phyloP scores from a whole-genome alignment of 805 yeast species.

The Zygotorulaspora danielsina region DNA sequence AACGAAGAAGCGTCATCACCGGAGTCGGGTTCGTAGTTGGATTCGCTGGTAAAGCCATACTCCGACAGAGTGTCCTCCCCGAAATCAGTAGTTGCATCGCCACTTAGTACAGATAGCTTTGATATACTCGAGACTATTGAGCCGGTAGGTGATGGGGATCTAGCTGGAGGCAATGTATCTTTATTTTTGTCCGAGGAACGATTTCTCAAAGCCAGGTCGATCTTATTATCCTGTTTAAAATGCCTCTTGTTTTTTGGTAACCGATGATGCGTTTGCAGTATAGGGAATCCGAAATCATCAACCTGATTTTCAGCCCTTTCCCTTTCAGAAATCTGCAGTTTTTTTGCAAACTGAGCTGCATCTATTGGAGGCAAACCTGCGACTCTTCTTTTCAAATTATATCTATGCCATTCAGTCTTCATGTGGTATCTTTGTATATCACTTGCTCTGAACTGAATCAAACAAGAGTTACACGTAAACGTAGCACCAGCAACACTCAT shows the following conservation, averaged over 20 bases:
- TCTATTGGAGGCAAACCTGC: slow-evolving; percentile 74
- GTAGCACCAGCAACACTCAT: slow-evolving; percentile 25
- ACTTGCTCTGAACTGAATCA: slow-evolving; percentile 72
- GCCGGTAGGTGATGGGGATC: slow-evolving; percentile 50
- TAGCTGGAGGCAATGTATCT: slow-evolving; percentile 9
- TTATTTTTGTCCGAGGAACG: neutral
- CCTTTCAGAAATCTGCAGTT: slow-evolving; percentile 35
- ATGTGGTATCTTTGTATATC: slow-evolving; percentile 86
- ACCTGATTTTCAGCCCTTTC: slow-evolving; percentile 31
- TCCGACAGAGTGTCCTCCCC: slow-evolving; percentile 51
- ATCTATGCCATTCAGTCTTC: slow-evolving; percentile 98
- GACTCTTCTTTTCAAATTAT: slow-evolving; percentile 89
- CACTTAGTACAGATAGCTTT: slow-evolving; percentile 38
- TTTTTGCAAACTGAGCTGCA: slow-evolving; percentile 46
- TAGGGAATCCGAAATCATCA: slow-evolving; percentile 40
- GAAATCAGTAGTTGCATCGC: slow-evolving; percentile 36
- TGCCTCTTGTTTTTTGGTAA: neutral
- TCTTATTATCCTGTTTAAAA: neutral
- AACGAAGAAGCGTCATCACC: slow-evolving; percentile 32
- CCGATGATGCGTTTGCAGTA: slow-evolving; percentile 28
- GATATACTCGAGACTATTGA: slow-evolving; percentile 54
- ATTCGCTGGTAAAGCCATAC: slow-evolving; percentile 41
- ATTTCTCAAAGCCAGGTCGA: slow-evolving; percentile 1
- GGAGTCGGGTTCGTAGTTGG: slow-evolving; percentile 33
- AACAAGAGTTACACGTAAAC: slow-evolving; percentile 87